Evolutionary conservation across 1,284 basidiomycete species (phyloP), one percentile per base, ranked within the genome.

Genomic region (Apiotrichum domesticum): DNA sequence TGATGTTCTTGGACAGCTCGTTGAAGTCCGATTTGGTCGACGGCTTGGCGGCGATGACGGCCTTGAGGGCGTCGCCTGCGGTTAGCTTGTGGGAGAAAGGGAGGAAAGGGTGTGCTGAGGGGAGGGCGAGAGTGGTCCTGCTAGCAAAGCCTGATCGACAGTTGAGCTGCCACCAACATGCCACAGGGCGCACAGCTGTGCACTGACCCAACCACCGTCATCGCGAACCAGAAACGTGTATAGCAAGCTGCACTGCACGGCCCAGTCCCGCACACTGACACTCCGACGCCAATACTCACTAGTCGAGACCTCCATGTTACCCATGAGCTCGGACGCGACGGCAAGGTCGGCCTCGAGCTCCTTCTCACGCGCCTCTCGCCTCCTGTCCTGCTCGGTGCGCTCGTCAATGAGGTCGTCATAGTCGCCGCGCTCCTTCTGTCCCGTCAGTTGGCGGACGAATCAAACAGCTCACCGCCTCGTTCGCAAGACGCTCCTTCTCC

Each of bases 21-120:
- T 84, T 76, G 71, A 93, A 93, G 69, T 95, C 91, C 46, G 88
- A 85, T 75, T 92, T 92, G 53, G 87, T 88, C 56, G 85, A 85
- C 6, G 89, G 90, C 69, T 88, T 82, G 60, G 82, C 83, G 9
- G 84, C 85, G 60, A 90, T 78, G 50, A 90, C 78, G 2, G 81
- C 79, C 71, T 87, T 83, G 54, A 91, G 80, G 4, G 68, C 60
- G 34, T 61, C 68, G 41, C 51, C 54, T 43, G 54, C 59, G 58
- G 46, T 52, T 57, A 54, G 56, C 37, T 33, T 15, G 41, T 15
- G n/a, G n/a, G 41, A 39, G 13, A 39, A 39, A 39, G 37, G 37
- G 13, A 39, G 13, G 7, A 39, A 39, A 9, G 37, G 37, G 13
- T 8, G 8, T 13, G 13, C 8, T 39, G 37, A 8, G 13, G 13